A percentile compares a stretch with the other conserved stretches of the same genome.
phyloP scores from a whole-genome alignment of 371 early-diverging fungal species.

The Pancytospora philotis region DNA sequence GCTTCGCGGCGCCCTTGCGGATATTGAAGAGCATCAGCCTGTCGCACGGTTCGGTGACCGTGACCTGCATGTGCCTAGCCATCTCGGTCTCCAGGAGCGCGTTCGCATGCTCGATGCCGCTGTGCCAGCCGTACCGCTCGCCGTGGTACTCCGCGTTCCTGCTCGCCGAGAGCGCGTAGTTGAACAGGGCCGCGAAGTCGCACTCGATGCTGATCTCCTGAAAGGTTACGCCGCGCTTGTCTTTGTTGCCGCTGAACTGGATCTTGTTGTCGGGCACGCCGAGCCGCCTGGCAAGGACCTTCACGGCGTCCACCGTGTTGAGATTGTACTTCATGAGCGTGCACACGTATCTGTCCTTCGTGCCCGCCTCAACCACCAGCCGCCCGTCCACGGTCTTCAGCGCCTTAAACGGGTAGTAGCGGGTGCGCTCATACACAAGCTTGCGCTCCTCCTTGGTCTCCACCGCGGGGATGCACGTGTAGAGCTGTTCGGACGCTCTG shows the following conservation, averaged over 20 bases:
- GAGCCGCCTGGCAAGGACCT: constrained; percentile 38
- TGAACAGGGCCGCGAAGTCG: constrained; percentile 39
- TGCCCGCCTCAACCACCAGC: constrained; percentile 13
- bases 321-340: constrained; percentile 47
- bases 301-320: constrained; percentile 44
- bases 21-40: constrained; percentile 35
- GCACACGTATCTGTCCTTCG: constrained; percentile 34
- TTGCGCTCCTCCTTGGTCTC: constrained; percentile 44
- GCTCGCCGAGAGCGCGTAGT: constrained; percentile 18
- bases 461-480: not conserved
- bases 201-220: constrained; percentile 68
- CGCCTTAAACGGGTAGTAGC: constrained; percentile 45
- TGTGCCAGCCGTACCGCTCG: constrained; percentile 8
- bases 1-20: constrained; percentile 24
- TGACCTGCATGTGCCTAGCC: not conserved
- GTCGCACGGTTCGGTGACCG: not conserved
- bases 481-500: not conserved
- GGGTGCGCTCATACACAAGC: constrained; percentile 36
- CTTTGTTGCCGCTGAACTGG: constrained; percentile 91
- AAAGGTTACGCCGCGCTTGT: constrained; percentile 79
- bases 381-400: constrained; percentile 34
- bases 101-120: constrained; percentile 3
- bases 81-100: constrained; percentile 7
- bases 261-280: constrained; percentile 60
- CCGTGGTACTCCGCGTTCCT: not conserved